Evolutionary conservation across 2,329 filamentous ascomycete species (phyloP), one percentile per base, ranked within the genome.

Genomic region (Paraphoma chrysanthemicola): DNA sequence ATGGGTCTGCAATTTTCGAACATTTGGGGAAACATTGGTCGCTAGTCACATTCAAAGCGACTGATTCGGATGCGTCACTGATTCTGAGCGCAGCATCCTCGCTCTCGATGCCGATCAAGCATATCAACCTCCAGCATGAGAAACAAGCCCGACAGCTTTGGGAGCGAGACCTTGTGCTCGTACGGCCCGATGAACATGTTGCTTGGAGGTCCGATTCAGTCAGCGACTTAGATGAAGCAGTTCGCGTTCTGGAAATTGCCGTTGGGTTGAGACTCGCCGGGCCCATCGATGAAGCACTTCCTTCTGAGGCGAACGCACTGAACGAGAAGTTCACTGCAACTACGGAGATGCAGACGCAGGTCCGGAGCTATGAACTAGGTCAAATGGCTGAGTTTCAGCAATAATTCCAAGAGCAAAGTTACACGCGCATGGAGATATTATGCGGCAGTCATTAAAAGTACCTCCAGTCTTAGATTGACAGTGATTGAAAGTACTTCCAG

Each of bases 151-250:
- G 51, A 6, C 44, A 45, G n/a, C 38, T 71, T n/a, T 74, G 66
- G 64, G 64, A 67, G 39, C 47, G 63, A 17, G 60, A 70, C 46
- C 51, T 62, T 12, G 68, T 74, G 6, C 53, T 74, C 2, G 56
- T 74, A 23, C 45, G 69, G 17, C 70, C 70, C 2, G 71, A 73
- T 53, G 64, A 63, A n/a, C 66, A 70, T 50, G 68, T 72, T 47
- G 67, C 64, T 1, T 74, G 71, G 71, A 44, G 68, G 38, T 17
- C 48, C 17, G 6, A 38, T n/a, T 38, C 33, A 3, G 33, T 38
- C 6, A n/a, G 33, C n/a, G n/a, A n/a, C 33, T n/a, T n/a, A 3
- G 33, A 38, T 11, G 33, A 38, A 6, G 33, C 6, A n/a, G 6
- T 38, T 3, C 10, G 33, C n/a, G 33, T 38, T 38, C 6, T 38